These are phyloP conservation scores for Nannochloris sp. DNA, from an alignment of 139 green algal species.

Conservation along the genomic window DNA sequence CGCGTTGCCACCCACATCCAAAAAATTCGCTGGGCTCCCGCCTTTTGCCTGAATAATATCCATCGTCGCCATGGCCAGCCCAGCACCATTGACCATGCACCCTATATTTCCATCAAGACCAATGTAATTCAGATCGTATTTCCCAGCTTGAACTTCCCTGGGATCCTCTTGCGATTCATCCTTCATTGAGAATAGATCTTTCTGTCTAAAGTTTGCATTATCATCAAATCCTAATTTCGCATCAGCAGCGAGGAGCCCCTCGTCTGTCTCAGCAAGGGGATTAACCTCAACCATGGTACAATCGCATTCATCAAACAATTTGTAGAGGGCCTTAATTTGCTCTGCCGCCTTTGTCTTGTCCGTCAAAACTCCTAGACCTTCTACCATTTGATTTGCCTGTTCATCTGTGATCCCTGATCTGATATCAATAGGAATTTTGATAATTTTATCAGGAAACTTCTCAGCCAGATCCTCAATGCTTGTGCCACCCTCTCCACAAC, in stretches of 20 bases:
- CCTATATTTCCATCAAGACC: slow-evolving; percentile 91
- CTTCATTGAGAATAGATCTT: slow-evolving; percentile 80
- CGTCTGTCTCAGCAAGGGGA: slow-evolving; percentile 78
- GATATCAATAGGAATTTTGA: slow-evolving; percentile 90
- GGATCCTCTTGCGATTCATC: slow-evolving; percentile 45
- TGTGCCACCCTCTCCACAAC: slow-evolving; percentile 81
- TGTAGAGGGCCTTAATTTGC: slow-evolving; percentile 91
- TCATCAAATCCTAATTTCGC: slow-evolving; percentile 99
- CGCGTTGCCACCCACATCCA: slow-evolving; percentile 94
- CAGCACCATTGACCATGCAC: slow-evolving; percentile 97
- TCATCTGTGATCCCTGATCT: slow-evolving; percentile 73
- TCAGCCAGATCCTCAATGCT: slow-evolving; percentile 97
- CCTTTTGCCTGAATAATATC: slow-evolving; percentile 99
- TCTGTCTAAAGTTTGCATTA: slow-evolving; percentile 92
- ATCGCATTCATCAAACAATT: slow-evolving; percentile 81
- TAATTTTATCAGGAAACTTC: slow-evolving; percentile 96
- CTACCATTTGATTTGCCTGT: slow-evolving; percentile 60
- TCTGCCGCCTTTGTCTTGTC: slow-evolving; percentile 67
- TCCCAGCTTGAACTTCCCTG: slow-evolving; percentile 69
- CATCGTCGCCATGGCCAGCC: slow-evolving; percentile 99
- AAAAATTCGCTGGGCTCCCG: slow-evolving; percentile 90
- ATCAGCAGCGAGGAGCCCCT: slow-evolving; percentile 88
- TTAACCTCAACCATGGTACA: slow-evolving; percentile 99
- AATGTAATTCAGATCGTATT: slow-evolving; percentile 99
- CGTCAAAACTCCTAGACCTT: slow-evolving; percentile 53